A percentile compares a stretch with the other conserved stretches of the same genome.
Conservation (phyloP, 2,329 filamentous ascomycete genomes). For the Botrytis aclada region DNA sequence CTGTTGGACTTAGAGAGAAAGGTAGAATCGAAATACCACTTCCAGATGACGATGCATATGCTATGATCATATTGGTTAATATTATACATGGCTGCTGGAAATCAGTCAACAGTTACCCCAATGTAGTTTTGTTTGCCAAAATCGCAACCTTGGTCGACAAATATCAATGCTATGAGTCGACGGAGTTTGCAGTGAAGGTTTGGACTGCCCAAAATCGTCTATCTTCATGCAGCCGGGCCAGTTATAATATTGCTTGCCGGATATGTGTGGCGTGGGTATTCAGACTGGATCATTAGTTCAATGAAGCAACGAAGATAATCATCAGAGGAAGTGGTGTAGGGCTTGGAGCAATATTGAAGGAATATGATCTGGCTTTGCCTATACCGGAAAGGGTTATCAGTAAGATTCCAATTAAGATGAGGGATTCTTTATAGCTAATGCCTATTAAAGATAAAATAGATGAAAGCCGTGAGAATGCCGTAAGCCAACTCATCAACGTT, state of each 20-base stretch:
- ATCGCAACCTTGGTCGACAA: slow-evolving; percentile 12
- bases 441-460: background rate
- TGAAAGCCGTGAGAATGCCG: background rate
- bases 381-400: background rate
- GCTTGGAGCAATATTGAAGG: background rate
- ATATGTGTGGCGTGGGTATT: slow-evolving; percentile 4
- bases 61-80: background rate
- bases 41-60: background rate
- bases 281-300: background rate
- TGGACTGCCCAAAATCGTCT: background rate
- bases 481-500: background rate
- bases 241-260: too few species aligned
- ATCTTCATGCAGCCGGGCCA: accelerated
- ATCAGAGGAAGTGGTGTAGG: background rate
- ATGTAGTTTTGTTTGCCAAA: background rate
- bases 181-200: background rate
- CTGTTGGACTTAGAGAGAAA: background rate
- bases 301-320: accelerated
- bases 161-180: slow-evolving; percentile 8
- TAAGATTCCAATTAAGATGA: background rate
- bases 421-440: background rate
- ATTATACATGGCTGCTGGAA: background rate
- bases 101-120: background rate
- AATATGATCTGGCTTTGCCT: background rate
- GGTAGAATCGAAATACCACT: background rate